A percentile compares a stretch with the other conserved stretches of the same genome.
phyloP scores from a whole-genome alignment of 2,329 filamentous ascomycete species.

The Berkeleyomyces rouxiae region DNA sequence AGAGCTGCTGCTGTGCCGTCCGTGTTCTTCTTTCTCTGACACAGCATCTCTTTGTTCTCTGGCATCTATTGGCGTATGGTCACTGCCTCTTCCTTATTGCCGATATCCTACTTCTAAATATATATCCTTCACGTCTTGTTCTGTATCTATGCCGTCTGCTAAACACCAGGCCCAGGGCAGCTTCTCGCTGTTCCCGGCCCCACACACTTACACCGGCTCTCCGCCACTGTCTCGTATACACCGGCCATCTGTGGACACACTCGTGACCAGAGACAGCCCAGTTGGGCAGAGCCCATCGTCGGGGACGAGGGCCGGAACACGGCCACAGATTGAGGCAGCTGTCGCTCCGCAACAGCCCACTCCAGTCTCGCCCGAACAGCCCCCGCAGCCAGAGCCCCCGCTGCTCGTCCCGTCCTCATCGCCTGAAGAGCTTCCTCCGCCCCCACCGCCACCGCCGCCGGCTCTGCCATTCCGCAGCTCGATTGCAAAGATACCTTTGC shows the following conservation, averaged over 20 bases:
- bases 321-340: neutral
- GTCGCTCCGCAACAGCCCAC: neutral
- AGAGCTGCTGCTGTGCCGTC: neutral
- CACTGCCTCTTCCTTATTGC: neutral
- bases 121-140: neutral
- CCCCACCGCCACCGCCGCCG: neutral
- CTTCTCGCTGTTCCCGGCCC: conserved; percentile 11
- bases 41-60: neutral
- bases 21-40: neutral
- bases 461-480: conserved; percentile 30
- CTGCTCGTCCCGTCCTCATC: conserved; percentile 3
- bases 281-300: neutral
- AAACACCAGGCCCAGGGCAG: conserved; percentile 7
- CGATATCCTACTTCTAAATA: neutral
- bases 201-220: neutral
- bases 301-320: neutral
- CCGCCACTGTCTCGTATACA: conserved; percentile 4
- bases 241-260: conserved; percentile 5
- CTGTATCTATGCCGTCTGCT: neutral
- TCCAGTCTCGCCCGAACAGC: neutral
- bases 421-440: neutral
- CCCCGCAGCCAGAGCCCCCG: conserved; percentile 4
- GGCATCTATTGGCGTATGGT: neutral
- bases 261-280: neutral
- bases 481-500: conserved; percentile 37